Conservation (phyloP, 169 alveolate species). For the Plasmodium sp. region DNA sequence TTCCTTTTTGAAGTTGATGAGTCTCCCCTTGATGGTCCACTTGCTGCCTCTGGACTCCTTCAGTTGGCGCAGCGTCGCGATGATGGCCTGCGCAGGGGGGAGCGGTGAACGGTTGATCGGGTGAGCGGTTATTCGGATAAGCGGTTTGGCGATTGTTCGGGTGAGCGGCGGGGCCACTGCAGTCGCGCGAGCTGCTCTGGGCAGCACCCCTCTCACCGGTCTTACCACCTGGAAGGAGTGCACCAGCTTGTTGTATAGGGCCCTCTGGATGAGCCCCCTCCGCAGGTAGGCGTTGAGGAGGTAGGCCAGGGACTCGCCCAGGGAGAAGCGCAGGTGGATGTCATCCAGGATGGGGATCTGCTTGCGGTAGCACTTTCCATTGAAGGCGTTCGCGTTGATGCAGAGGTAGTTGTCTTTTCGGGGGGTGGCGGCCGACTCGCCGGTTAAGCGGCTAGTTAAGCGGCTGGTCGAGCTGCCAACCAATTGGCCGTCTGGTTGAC, state of each 20-base stretch:
- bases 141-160: too few species aligned
- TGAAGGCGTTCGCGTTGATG: constrained; percentile 35
- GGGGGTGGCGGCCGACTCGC: background rate
- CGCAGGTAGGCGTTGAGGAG: constrained; percentile 43
- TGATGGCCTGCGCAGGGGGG: constrained; percentile 42
- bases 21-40: constrained; percentile 53
- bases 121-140: too few species aligned
- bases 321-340: constrained; percentile 12
- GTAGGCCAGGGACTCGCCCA: constrained; percentile 49
- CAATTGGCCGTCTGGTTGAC: background rate
- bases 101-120: background rate
- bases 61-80: constrained; percentile 15
- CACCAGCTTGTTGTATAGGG: constrained; percentile 33
- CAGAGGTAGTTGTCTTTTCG: constrained; percentile 5
- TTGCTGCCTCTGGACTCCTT: constrained; percentile 33
- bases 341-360: constrained; percentile 28
- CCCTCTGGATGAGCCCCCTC: constrained; percentile 4
- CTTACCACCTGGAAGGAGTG: constrained; percentile 55
- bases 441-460: background rate
- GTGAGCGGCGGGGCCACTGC: too few species aligned
- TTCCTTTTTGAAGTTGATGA: constrained; percentile 61
- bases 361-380: constrained; percentile 53
- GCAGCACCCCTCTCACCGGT: background rate
- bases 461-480: background rate
- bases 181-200: background rate